These are phyloP conservation scores for Cymodocea nodosa DNA, from an alignment of 116 monocot species.

Conservation along the genomic window DNA sequence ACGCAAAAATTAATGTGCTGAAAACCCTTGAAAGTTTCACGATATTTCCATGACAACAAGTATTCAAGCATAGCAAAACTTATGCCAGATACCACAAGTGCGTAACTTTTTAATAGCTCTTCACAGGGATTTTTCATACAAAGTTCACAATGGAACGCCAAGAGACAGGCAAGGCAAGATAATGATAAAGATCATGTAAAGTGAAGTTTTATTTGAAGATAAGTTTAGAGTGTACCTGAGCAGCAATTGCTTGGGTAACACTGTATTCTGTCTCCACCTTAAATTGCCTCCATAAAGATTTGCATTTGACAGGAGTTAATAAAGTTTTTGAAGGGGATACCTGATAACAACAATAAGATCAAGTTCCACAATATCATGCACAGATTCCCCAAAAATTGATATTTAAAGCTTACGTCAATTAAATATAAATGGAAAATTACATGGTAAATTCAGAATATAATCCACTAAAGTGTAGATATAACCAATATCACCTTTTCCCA, in stretches of 20 bases:
- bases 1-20: too few species aligned
- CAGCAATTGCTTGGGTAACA: conserved; percentile 77
- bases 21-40: too few species aligned
- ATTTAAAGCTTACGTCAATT: not conserved
- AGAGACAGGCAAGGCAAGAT: too few species aligned
- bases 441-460: not conserved
- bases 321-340: conserved; percentile 52
- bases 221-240: conserved; percentile 54
- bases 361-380: not conserved
- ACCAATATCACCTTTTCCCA: conserved; percentile 66
- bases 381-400: not conserved
- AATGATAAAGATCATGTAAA: too few species aligned
- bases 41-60: too few species aligned
- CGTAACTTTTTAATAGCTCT: too few species aligned
- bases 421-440: not conserved
- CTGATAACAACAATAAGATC: conserved; percentile 23
- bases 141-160: too few species aligned
- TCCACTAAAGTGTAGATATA: not conserved
- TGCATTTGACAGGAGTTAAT: conserved; percentile 89
- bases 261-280: conserved; percentile 75
- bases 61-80: too few species aligned
- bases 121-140: too few species aligned
- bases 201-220: not conserved
- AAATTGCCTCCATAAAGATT: conserved; percentile 93
- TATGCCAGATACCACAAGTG: too few species aligned